Base-by-base conservation (phyloP, 2,329 filamentous ascomycete species). In the Akanthomyces muscarius region DNA sequence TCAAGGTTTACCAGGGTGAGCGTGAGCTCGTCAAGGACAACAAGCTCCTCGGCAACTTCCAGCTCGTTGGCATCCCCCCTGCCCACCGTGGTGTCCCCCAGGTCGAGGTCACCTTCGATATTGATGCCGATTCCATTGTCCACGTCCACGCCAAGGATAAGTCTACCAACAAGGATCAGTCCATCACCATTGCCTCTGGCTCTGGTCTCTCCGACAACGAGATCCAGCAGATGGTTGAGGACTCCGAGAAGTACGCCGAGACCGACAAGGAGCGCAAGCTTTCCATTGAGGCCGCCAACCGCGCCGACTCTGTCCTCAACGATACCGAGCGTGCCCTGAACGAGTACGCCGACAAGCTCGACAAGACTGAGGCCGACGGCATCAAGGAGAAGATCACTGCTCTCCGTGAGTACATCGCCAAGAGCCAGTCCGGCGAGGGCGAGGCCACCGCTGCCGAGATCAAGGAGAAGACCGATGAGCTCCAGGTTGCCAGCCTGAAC, bases 1-100 rank as follows among this genome's bases (percentile, higher is more conserved):
- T 98, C 85, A 97, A 98, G 90, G 94, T 98, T 68, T 98, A 88
- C 90, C 93, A 98, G 88, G 94, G 94, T 85, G 94, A 98, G 87
- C 94, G 94, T 91, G 93, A 97, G 84, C 92, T 97, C 67, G 93
- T 97, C 78, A 89, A 89, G 76, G 94, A 98, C 83, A 98, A 98
- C 90, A 98, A 98, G 86, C 83, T 98, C 65, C 87, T 98, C 64
- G 94, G 94, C 66, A 98, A 98, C 90, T 98, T 98, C 91, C 93
- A 98, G 86, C 90, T 98, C 70, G 92, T 97, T 72, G 94, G 94
- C 68, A 97, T 98, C 66, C 94, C 94, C 64, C 94, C 94, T 71
- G 94, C 94, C 63, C 93, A 96, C 84, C 92, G 93, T 77, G 93
- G 93, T 83, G 92, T 97, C 66, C 94, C 94, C 68, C 94, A 98